These are phyloP conservation scores for Taphrina confusa DNA, from an alignment of 1,139 yeast genomes.

Conservation along the genomic window DNA sequence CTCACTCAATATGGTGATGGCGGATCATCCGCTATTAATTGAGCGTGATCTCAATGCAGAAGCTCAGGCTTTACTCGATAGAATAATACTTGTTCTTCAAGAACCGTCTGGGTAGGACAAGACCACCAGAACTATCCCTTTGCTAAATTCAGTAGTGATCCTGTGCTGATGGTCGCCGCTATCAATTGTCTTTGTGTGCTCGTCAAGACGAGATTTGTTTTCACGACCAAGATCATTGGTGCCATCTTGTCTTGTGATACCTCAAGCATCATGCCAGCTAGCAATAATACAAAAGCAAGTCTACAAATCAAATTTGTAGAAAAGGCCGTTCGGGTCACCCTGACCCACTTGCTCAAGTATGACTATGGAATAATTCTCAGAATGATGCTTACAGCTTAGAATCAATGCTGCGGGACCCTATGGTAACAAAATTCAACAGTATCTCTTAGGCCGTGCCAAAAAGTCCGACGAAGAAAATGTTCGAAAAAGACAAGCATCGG, in stretches of 20 bases:
- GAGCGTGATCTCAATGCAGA: conserved; percentile 64
- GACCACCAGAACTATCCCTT: neutral
- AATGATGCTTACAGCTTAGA: neutral
- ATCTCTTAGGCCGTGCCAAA: conserved; percentile 16
- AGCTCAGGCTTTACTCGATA: conserved; percentile 67
- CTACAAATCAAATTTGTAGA: conserved; percentile 46
- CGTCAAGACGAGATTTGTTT: conserved; percentile 46
- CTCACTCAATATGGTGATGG: conserved; percentile 61
- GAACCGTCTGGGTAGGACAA: conserved; percentile 49
- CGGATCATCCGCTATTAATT: conserved; percentile 68
- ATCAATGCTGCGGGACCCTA: conserved; percentile 30
- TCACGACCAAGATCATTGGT: conserved; percentile 45
- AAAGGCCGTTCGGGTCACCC: conserved; percentile 47
- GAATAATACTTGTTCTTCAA: conserved; percentile 58
- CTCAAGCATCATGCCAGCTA: conserved; percentile 40
- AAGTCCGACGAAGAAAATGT: conserved; percentile 10
- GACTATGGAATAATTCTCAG: neutral
- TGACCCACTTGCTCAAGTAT: conserved; percentile 44
- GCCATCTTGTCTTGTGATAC: conserved; percentile 47
- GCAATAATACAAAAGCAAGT: conserved; percentile 43
- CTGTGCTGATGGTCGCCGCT: conserved; percentile 46
- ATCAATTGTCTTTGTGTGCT: conserved; percentile 47
- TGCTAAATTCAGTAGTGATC: conserved; percentile 33
- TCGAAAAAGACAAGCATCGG: conserved; percentile 17
- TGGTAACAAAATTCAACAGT: conserved; percentile 25